Evolutionary conservation across 78 protist species (phyloP).

Genomic region (Trichosphaerium sp.): DNA sequence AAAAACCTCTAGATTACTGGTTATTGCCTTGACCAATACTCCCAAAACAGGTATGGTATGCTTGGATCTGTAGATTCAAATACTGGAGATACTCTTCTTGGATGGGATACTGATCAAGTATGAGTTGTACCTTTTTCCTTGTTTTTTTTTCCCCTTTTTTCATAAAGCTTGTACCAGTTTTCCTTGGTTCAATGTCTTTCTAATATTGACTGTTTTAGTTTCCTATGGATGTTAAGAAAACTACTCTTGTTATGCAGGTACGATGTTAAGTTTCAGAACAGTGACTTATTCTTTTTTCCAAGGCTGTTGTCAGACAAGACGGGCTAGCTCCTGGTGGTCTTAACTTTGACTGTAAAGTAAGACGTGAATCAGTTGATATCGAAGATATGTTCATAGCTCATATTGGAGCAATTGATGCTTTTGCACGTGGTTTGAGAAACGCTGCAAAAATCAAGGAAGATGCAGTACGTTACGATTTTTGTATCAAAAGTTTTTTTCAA

Average conservation of each 20-base stretch:
- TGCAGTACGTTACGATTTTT: not conserved
- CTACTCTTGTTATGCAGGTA: not conserved
- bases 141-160: too few relatives aligned
- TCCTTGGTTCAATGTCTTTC: not conserved
- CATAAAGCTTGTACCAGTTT: too few relatives aligned
- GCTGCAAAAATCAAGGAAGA: not conserved
- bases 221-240: not conserved
- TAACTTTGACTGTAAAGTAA: constrained; percentile 8
- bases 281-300: not conserved
- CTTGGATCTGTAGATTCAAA: constrained; percentile 6
- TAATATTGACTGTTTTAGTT: constrained; percentile 3
- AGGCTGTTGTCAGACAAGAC: not conserved
- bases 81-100: not conserved
- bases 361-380: not conserved
- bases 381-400: constrained; percentile 6
- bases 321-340: constrained; percentile 8
- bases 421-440: not conserved
- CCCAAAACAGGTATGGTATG: not conserved
- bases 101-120: not conserved
- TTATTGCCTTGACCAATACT: too few relatives aligned
- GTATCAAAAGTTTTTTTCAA: not conserved
- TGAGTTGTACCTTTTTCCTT: too few relatives aligned
- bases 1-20: too few relatives aligned
- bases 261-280: not conserved
- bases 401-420: not conserved